These are phyloP conservation scores for Daldinia sp. DNA, from an alignment of 2,329 filamentous ascomycete genomes.

Conservation along the genomic window DNA sequence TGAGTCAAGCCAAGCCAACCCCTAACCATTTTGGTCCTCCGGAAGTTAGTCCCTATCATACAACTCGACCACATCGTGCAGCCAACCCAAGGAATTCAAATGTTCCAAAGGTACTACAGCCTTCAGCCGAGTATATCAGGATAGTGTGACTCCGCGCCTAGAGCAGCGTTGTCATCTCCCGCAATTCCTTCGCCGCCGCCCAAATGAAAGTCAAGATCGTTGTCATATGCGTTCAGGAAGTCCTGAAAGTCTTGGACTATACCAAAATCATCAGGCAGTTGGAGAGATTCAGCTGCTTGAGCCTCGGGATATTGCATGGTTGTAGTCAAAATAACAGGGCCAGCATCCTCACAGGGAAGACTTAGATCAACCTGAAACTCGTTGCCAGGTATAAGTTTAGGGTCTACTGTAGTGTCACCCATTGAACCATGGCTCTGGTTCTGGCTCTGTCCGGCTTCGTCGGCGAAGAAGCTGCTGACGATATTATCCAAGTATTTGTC, in stretches of 20 bases:
- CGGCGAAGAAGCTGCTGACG: neutral
- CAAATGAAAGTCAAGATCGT: neutral
- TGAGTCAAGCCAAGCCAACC: neutral
- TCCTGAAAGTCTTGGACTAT: neutral
- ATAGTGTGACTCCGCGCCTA: neutral
- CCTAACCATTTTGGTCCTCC: neutral
- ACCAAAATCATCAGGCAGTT: neutral
- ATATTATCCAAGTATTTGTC: neutral
- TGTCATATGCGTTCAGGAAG: neutral
- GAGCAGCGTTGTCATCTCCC: neutral
- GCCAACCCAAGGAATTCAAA: neutral
- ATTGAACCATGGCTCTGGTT: neutral
- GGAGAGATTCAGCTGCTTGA: neutral
- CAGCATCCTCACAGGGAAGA: neutral
- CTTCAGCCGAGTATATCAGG: neutral
- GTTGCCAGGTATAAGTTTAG: neutral
- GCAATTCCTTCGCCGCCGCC: neutral
- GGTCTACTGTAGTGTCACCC: too few relatives aligned
- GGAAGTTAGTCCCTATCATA: neutral
- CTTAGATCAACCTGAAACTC: neutral
- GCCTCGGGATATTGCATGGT: neutral
- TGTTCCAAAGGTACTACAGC: neutral
- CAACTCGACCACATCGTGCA: neutral
- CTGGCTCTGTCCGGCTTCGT: neutral
- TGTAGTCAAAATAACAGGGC: neutral